Evolutionary conservation across 2,329 filamentous ascomycete species (phyloP), one percentile per base, ranked within the genome.

Genomic region (Aspergillus fischeri): DNA sequence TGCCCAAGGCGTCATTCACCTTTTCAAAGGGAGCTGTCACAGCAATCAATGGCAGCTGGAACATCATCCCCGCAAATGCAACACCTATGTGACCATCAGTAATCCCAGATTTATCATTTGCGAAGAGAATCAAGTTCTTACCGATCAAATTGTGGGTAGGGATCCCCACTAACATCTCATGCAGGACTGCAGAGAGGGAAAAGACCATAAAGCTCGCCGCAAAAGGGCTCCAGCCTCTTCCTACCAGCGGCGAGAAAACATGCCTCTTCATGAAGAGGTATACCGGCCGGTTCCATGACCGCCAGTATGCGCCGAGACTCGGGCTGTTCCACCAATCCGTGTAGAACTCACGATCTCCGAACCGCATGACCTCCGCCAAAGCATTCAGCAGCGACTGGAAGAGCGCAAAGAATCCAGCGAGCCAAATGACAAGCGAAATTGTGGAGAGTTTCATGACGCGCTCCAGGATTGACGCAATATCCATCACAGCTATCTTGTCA

Each of bases 291-390:
- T 99, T 99, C 94, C 94, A 99, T 0, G 88, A 90, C 24, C 92
- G 86, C 93, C 93, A 97, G 78, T 99, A 99, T 4, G 83, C 83
- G 35, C 92, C 90, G 6, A 97, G 80, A 63, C 87, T 92, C 54
- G 87, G 86, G 62, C 87, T 91, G 70, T 99, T 99, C 94, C 94
- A 99, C 94, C 94, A 99, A 69, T 96, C 92, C 41, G 90, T 88
- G 74, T 99, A 99, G 74, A 99, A 99, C 53, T 92, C 89, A 29
- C 94, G 85, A 72, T 99, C 94, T 20, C 89, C 94, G 68, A 99
- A 99, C 47, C 84, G 83, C 79, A 91, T 89, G 11, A 97, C 79
- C 73, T 99, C 94, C 3, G 93, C 93, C 21, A 97, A 79, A 0
- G 91, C 91, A 69, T 99, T 99, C 51, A 99, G 79, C 60, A 90